phyloP scores from a whole-genome alignment of 2,329 filamentous ascomycete species.

The Phyllosticta paracitricarpa region DNA sequence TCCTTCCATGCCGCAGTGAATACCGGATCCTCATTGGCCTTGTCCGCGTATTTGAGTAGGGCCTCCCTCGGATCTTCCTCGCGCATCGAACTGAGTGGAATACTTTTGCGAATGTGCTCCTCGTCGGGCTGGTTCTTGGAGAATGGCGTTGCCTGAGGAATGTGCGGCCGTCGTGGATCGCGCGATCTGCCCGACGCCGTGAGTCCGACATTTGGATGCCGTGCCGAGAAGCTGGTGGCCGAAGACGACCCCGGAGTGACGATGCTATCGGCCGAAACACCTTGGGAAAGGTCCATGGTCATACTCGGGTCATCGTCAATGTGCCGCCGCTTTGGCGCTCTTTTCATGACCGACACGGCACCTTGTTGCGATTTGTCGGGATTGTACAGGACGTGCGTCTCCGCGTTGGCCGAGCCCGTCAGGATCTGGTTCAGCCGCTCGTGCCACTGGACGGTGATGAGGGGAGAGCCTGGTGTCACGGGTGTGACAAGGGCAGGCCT shows the following conservation, averaged over 20 bases:
- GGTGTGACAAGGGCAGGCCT: conserved; percentile 75
- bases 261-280: conserved; percentile 75
- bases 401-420: conserved; percentile 82
- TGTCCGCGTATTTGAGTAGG: conserved; percentile 85
- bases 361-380: conserved; percentile 65
- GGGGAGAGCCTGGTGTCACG: conserved; percentile 71
- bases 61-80: conserved; percentile 95
- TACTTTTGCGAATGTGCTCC: conserved; percentile 76
- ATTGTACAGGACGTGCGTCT: conserved; percentile 84
- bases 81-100: conserved; percentile 83
- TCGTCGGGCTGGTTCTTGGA: conserved; percentile 84
- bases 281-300: conserved; percentile 72
- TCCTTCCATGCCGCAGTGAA: conserved; percentile 91
- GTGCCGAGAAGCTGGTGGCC: conserved; percentile 41
- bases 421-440: conserved; percentile 92
- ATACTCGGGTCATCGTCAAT: conserved; percentile 85
- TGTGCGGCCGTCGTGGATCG: conserved; percentile 76
- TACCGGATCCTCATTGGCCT: conserved; percentile 83
- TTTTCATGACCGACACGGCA: conserved; percentile 81
- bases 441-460: conserved; percentile 87
- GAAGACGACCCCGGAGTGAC: conserved; percentile 41
- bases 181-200: conserved; percentile 67
- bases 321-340: conserved; percentile 87
- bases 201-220: conserved; percentile 61
- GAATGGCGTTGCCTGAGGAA: conserved; percentile 79